Evolutionary conservation across 176 grass and related monocot species (phyloP), one percentile per base, ranked within the genome.

Genomic region (Bromus sterilis): DNA sequence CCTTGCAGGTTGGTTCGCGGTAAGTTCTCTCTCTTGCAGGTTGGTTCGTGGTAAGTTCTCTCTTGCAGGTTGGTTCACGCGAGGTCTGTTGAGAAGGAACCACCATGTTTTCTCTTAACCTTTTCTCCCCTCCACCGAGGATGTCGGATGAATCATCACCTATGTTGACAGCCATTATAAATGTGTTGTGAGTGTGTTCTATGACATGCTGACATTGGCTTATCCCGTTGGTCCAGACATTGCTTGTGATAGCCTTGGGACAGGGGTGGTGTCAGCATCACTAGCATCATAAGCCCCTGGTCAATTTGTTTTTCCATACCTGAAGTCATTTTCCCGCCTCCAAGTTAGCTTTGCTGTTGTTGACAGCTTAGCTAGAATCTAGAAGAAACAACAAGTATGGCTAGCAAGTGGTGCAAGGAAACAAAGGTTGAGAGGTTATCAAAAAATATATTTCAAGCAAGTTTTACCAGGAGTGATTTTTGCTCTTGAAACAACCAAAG

Each of bases 341-440:
- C 81, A 84, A 74, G 40, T 16, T 71, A 28, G 23, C 37, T 79
- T 79, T 74, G 80, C 51, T 79, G 80, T 20, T 42, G 32, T 56
- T 79, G 66, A 88, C 57, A 88, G 71, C 75, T 62, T 79, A 44
- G 66, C 80, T 74, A 83, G 28, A 75, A 82, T 83, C 42, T 72
- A 62, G 78, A 64, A n/a, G 35, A 79, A 88, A 74, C 49, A 60
- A 77, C 79, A 87, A 79, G 44, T 48, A 79, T 74, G 21, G 10
- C 31, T 48, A 66, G 46, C 57, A 66, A 80, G 67, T 48, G 75
- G 76, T 67, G 67, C 67, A 88, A 46, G 66, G 34, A n/a, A 66
- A 46, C 76, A 75, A 64, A 66, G n/a, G 12, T 34, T 78, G 23
- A 43, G 9, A 29, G 46, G 30, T 66, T 31, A n/a, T 44, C 46